phyloP scores from a whole-genome alignment of 331 rosid species.

The Arachis monticola region DNA sequence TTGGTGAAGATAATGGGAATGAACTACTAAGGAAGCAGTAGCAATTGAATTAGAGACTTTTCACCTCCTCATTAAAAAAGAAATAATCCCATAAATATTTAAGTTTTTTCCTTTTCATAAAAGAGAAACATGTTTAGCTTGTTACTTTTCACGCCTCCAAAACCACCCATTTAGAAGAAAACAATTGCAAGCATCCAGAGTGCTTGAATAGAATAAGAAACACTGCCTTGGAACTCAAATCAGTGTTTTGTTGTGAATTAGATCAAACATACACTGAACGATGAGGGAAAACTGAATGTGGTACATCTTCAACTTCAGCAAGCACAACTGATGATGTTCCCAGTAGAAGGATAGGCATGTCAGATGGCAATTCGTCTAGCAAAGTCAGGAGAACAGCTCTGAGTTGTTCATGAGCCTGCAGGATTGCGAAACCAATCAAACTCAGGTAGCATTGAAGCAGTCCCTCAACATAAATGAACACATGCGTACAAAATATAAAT shows the following conservation, averaged over 20 bases:
- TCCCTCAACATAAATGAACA: constrained; percentile 12
- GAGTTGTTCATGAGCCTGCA: constrained; percentile 94
- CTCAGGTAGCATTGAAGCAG: constrained; percentile 37
- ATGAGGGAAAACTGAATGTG: constrained; percentile 70
- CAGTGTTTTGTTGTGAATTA: constrained; percentile 15
- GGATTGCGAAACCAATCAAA: constrained; percentile 38
- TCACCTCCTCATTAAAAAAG: constrained; percentile 12
- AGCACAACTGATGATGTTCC: constrained; percentile 72
- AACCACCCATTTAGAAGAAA: constrained; percentile 28
- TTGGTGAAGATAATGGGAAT: background rate
- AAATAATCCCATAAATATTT: constrained; percentile 29
- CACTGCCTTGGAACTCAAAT: constrained; percentile 23
- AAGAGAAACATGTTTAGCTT: constrained; percentile 13
- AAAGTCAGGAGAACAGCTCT: constrained; percentile 89
- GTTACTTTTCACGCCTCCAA: constrained; percentile 13
- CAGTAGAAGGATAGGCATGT: constrained; percentile 79
- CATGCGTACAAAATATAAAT: background rate
- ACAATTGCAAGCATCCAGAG: background rate
- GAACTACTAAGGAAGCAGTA: constrained; percentile 30
- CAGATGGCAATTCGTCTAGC: constrained; percentile 88
- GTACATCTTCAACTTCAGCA: constrained; percentile 71
- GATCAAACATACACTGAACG: constrained; percentile 68
- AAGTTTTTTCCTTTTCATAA: background rate
- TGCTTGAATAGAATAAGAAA: constrained; percentile 16
- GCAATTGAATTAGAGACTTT: constrained; percentile 14